Conservation (phyloP, 345 rosid species). For the Rhodomyrtus tomentosa region DNA sequence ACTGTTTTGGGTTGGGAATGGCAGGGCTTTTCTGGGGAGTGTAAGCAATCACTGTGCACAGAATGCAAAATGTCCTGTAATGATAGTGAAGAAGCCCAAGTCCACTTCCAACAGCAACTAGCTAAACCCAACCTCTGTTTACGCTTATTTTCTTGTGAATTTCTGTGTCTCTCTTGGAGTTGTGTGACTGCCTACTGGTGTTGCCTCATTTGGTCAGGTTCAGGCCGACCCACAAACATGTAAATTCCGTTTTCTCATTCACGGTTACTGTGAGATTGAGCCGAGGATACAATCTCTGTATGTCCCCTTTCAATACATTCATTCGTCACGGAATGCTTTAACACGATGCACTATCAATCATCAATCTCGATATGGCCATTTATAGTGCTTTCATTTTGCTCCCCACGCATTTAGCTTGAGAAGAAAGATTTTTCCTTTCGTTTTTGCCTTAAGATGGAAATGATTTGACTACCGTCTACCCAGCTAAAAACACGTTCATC, state of each 20-base stretch:
- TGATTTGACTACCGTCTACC: rapidly evolving
- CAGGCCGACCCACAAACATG: background rate
- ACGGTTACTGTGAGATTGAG: background rate
- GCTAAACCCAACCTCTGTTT: background rate
- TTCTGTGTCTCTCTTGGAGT: background rate
- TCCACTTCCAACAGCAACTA: background rate
- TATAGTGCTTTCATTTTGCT: background rate
- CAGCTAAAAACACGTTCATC: background rate
- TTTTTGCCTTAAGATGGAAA: background rate
- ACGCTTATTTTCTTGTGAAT: background rate
- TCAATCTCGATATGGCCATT: background rate
- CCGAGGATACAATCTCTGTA: too few relatives aligned
- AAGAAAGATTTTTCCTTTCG: background rate
- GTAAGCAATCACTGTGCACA: constrained; percentile 66
- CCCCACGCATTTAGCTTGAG: too few relatives aligned
- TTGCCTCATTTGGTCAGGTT: background rate
- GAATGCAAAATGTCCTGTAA: constrained; percentile 46
- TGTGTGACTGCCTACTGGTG: background rate
- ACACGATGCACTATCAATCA: background rate
- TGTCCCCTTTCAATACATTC: background rate
- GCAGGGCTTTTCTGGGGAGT: constrained; percentile 50
- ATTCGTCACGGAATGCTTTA: background rate
- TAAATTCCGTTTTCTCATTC: background rate
- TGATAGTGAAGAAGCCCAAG: constrained; percentile 56
- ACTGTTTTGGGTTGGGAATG: background rate